A percentile compares a stretch with the other conserved stretches of the same genome.
phyloP scores from a whole-genome alignment of 129 eudicot genomes.

The Centrapalus pauciflorus region DNA sequence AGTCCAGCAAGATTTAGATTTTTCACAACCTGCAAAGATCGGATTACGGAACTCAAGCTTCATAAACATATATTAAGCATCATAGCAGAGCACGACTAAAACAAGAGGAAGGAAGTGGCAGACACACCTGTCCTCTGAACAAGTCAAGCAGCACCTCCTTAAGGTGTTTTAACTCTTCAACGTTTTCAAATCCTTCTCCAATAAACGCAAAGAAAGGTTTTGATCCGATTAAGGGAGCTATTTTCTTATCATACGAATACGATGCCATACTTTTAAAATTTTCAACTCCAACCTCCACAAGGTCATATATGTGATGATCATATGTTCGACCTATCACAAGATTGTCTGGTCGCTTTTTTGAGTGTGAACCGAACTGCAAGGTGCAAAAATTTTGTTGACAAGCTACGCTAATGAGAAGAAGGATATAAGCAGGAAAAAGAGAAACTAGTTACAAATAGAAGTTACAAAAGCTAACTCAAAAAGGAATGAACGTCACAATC shows the following conservation, averaged over 20 bases:
- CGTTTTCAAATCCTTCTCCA: constrained; percentile 89
- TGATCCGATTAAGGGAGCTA: constrained; percentile 76
- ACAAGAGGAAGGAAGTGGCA: not conserved
- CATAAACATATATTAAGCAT: not conserved
- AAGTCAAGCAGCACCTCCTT: constrained; percentile 90
- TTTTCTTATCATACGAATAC: constrained; percentile 63
- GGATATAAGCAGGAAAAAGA: no score
- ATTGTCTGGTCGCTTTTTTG: constrained; percentile 93
- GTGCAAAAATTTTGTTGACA: not conserved
- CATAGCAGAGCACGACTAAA: not conserved
- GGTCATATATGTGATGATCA: constrained; percentile 94
- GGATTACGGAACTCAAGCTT: not conserved
- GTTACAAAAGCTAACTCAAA: not conserved
- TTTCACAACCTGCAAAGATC: constrained; percentile 50
- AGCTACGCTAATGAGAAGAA: no score
- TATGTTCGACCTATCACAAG: constrained; percentile 86
- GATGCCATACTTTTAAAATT: constrained; percentile 79
- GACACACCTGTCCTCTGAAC: constrained; percentile 69
- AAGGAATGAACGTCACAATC: not conserved
- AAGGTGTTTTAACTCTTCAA: constrained; percentile 75
- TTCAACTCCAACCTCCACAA: constrained; percentile 91
- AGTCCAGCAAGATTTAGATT: constrained; percentile 87
- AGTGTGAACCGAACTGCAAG: constrained; percentile 86
- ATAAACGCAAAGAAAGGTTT: constrained; percentile 89
- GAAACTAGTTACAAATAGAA: no score